phyloP scores from a whole-genome alignment of 2,329 filamentous ascomycete genomes.

The Cordyceps tenuipes region DNA sequence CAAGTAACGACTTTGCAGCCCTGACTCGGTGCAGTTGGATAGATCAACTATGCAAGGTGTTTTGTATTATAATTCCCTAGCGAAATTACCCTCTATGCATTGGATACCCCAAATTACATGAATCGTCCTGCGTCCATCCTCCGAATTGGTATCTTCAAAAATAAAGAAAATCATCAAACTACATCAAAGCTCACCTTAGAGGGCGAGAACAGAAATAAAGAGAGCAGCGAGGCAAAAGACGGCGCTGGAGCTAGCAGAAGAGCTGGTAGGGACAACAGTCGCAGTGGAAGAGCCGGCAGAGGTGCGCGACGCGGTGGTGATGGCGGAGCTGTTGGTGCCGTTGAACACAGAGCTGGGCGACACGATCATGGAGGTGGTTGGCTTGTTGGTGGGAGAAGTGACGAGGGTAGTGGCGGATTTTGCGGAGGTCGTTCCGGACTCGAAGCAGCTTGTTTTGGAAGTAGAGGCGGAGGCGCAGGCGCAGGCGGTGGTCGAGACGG shows the following conservation, averaged over 20 bases:
- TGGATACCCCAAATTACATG: neutral
- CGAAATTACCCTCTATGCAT: neutral
- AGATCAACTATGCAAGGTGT: neutral
- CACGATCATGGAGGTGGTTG: conserved; percentile 10
- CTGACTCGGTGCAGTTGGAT: neutral
- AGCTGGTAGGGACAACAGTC: conserved; percentile 11
- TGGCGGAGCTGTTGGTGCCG: conserved; percentile 16
- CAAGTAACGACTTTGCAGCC: neutral
- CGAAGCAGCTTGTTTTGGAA: conserved; percentile 10
- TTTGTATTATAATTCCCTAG: neutral
- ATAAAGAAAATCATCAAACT: neutral
- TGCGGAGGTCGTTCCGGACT: conserved; percentile 16
- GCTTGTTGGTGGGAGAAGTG: conserved; percentile 11
- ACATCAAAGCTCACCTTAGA: neutral
- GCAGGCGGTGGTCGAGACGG: no score
- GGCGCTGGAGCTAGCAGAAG: conserved; percentile 16
- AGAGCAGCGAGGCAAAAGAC: conserved; percentile 11
- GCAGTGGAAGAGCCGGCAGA: conserved; percentile 4
- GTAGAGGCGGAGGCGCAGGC: no score
- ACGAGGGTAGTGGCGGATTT: conserved; percentile 18
- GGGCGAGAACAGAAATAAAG: conserved; percentile 1
- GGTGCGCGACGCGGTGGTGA: conserved; percentile 15
- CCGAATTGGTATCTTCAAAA: neutral
- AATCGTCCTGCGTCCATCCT: neutral
- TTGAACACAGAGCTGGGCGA: conserved; percentile 6